A percentile compares a stretch with the other conserved stretches of the same genome.
phyloP scores from a whole-genome alignment of 345 rosid genomes.

The Salix udensis region DNA sequence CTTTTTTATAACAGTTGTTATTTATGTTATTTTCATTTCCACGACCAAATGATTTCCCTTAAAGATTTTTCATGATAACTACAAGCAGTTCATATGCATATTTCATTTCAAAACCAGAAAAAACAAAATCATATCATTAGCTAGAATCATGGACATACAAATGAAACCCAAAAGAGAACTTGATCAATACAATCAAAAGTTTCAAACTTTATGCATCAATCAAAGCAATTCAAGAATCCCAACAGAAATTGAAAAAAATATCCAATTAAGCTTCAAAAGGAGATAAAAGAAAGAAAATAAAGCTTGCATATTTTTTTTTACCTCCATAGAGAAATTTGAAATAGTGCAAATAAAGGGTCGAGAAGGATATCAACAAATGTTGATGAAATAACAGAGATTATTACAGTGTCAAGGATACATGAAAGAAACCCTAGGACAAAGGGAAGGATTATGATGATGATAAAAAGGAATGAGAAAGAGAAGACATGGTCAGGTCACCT shows the following conservation, averaged over 20 bases:
- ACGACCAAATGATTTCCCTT: neutral
- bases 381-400: conserved; percentile 14
- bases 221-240: neutral
- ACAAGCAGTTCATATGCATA: neutral
- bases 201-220: conserved; percentile 4
- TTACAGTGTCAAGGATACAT: conserved; percentile 27
- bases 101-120: neutral
- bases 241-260: neutral
- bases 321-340: conserved; percentile 41
- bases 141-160: neutral
- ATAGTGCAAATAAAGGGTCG: conserved; percentile 29
- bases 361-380: conserved; percentile 29
- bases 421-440: conserved; percentile 37
- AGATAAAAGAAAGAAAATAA: neutral
- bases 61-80: neutral
- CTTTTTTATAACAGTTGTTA: neutral
- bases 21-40: neutral
- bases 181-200: neutral
- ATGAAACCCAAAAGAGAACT: conserved; percentile 15
- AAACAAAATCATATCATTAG: neutral
- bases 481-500: conserved; percentile 16
- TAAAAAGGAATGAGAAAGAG: neutral
- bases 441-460: conserved; percentile 16
- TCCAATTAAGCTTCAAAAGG: no score
- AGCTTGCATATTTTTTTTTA: conserved; percentile 5